Percentiles rank a stretch among this genome's conserved stretches.
Evolutionary conservation across 2,329 filamentous ascomycete genomes (phyloP).

Genomic region (Pseudocercospora fijiensis): DNA sequence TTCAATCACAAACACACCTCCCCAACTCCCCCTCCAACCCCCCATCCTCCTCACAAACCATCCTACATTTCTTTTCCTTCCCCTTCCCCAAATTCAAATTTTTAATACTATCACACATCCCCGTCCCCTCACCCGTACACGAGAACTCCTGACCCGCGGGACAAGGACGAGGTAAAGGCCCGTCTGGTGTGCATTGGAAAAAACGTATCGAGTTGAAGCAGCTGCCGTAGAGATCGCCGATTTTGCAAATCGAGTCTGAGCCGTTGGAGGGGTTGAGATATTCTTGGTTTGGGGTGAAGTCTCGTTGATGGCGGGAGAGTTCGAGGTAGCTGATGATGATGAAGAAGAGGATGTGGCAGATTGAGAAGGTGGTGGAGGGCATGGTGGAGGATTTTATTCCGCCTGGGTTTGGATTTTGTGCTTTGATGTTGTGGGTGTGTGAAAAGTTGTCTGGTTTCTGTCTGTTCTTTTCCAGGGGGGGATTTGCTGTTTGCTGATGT

Average conservation of each 20-base stretch:
- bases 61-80: slow-evolving; percentile 2
- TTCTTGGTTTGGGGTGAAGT: not conserved
- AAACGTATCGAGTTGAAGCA: slow-evolving; percentile 14
- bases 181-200: slow-evolving; percentile 18
- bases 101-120: slow-evolving; percentile 7
- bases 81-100: not conserved
- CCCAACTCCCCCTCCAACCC: slow-evolving; percentile 12
- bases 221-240: slow-evolving; percentile 17
- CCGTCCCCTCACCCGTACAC: slow-evolving; percentile 13
- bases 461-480: not conserved
- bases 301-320: slow-evolving; percentile 5
- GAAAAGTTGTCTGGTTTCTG: not conserved
- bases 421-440: not conserved
- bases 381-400: not conserved
- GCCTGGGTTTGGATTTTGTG: not conserved
- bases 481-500: not conserved
- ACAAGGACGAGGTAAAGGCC: slow-evolving; percentile 15
- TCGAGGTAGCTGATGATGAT: slow-evolving; percentile 17
- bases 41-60: slow-evolving; percentile 10
- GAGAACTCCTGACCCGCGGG: slow-evolving; percentile 17
- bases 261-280: not conserved
- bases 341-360: slow-evolving; percentile 8
- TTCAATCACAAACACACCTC: slow-evolving; percentile 9
- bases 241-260: not conserved
- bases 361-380: not conserved